Conservation (phyloP, 2,329 filamentous ascomycete genomes). For the Fusarium fracticaudum region DNA sequence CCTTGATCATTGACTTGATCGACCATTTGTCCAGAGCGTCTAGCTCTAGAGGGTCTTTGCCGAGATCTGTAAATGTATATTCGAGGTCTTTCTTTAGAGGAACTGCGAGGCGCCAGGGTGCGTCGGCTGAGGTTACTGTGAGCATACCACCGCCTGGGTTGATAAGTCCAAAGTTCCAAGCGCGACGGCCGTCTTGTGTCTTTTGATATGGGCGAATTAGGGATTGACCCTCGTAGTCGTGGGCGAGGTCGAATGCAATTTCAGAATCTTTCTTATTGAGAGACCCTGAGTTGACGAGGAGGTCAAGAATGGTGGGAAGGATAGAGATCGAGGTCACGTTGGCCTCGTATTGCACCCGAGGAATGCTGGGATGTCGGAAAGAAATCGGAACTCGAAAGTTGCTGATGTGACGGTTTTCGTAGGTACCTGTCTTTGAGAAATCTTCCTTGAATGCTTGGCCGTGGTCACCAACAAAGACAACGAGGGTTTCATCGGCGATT, state of each 20-base stretch:
- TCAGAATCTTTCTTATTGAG: conserved; percentile 36
- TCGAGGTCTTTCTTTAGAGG: conserved; percentile 46
- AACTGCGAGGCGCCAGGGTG: conserved; percentile 45
- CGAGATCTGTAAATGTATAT: conserved; percentile 46
- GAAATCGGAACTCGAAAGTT: conserved; percentile 47
- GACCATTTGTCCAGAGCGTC: conserved; percentile 41
- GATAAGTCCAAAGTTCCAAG: conserved; percentile 49
- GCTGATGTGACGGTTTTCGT: conserved; percentile 46
- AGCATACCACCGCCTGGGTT: conserved; percentile 48
- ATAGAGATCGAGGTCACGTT: conserved; percentile 46
- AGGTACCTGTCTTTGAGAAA: conserved; percentile 44
- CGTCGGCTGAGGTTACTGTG: conserved; percentile 45
- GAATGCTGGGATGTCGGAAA: conserved; percentile 46
- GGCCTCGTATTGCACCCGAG: conserved; percentile 43
- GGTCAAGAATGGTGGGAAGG: conserved; percentile 47
- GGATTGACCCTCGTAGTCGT: conserved; percentile 48
- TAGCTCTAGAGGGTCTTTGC: conserved; percentile 43
- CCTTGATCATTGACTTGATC: conserved; percentile 35
- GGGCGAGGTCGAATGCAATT: conserved; percentile 41
- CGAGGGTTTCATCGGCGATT: conserved; percentile 47
- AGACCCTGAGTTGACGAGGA: conserved; percentile 45
- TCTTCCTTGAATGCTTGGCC: conserved; percentile 48
- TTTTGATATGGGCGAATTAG: conserved; percentile 42
- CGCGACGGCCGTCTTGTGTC: conserved; percentile 35
- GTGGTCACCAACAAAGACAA: conserved; percentile 48